Evolutionary conservation across 768 basidiomycete genomes (phyloP), one percentile per base, ranked within the genome.

Genomic region (Mycena albidolilacea): DNA sequence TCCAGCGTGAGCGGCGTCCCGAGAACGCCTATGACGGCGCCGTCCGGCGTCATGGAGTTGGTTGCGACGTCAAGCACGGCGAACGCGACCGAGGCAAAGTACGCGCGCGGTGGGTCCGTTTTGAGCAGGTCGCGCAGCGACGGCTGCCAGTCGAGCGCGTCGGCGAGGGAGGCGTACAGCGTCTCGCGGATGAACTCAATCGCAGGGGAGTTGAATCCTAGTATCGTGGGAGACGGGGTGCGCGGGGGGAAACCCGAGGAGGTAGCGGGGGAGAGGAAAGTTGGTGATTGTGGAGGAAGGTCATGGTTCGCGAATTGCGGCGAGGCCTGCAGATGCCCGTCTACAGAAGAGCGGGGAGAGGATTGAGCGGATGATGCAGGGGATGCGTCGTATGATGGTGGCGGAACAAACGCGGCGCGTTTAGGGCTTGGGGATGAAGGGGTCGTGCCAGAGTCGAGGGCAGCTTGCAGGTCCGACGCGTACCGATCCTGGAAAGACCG

Each of bases 161-260:
- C 93, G 0, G 87, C 94, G 4, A 96, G 85, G 2, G 93, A 89
- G 0, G 95, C 94, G 80, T 96, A 97, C 19, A 97, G 87, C 0
- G 95, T 95, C 81, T 97, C 95, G 37, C 95, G 92, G 71, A 97
- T 96, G 78, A 93, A 85, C 67, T 91, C 89, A 74, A 96, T 92
- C 0, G 90, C 91, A 5, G 89, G 88, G 0, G 93, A 89, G 23
- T 87, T 83, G 17, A 85, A 84, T 0, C 85, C 76, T 35, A 89
- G 82, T 41, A 89, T 79, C 7, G 87, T 83, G 0, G 83, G 85
- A 0, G 84, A 82, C 3, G 72, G 67, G 41, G 71, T 81, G 75
- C 76, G 84, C 19, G 81, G 48, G 54, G 78, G 73, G 61, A 72
- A 75, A 44, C 74, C 41, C 64, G 78, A 66, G 73, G 62, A 77